Conservation (phyloP, 2,329 filamentous ascomycete genomes). For the Fusarium sp. region DNA sequence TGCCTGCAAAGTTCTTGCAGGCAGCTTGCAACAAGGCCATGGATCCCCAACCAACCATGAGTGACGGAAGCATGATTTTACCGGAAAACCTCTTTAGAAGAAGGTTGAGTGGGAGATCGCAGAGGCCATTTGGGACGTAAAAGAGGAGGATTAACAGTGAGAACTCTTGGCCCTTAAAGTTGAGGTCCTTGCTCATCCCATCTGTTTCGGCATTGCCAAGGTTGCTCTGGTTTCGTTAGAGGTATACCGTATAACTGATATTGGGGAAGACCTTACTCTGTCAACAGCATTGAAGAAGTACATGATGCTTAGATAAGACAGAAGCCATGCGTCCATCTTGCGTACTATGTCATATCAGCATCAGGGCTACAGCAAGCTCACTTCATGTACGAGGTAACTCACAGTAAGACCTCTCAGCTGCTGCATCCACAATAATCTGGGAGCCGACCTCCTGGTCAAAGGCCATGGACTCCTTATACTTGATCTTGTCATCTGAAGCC, state of each 20-base stretch:
- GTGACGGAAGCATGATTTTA: slow-evolving; percentile 48
- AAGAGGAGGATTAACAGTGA: slow-evolving; percentile 62
- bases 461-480: not conserved
- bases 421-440: not conserved
- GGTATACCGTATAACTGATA: not conserved
- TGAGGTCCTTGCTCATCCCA: slow-evolving; percentile 54
- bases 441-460: slow-evolving; percentile 3
- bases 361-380: fast-evolving
- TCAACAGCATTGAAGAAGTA: slow-evolving; percentile 14
- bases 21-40: slow-evolving; percentile 59
- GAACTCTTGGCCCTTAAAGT: slow-evolving; percentile 57
- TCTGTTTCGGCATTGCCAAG: slow-evolving; percentile 65
- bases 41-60: slow-evolving; percentile 60
- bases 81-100: slow-evolving; percentile 57
- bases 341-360: not conserved
- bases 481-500: not conserved
- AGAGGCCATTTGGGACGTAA: slow-evolving; percentile 58
- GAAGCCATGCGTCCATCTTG: slow-evolving; percentile 13
- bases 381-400: not conserved
- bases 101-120: slow-evolving; percentile 1
- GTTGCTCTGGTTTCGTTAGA: slow-evolving; percentile 51
- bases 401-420: not conserved
- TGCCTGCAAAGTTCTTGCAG: slow-evolving; percentile 58
- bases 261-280: not conserved
- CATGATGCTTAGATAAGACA: slow-evolving; percentile 8